Base-by-base conservation (phyloP, 208 protist species). In the Tritrichomonas musculus region DNA sequence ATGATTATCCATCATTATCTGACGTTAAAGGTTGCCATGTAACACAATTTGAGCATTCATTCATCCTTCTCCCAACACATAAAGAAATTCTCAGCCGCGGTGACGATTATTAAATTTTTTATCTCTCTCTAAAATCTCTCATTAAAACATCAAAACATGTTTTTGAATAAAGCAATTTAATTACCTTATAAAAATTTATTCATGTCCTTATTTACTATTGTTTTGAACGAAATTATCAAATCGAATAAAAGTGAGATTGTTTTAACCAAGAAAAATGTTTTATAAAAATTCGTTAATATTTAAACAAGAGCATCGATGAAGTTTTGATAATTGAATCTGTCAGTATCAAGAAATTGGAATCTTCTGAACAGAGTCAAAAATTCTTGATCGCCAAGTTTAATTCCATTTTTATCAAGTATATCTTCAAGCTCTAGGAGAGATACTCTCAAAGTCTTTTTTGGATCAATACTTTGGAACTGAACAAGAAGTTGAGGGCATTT, bases 11-110 rank as follows among this genome's bases (percentile, higher is more conserved):
- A n/a, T 98, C 98, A n/a, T 97, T 99, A 44, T 97, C 96, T 77
- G 98, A 99, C 95, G 95, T 98, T 55, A 97, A 97, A 66, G 98
- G 99, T 39, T 97, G 96, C 93, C 99, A 98, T 95, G 98, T 98
- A 2, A 98, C 98, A 25, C 99, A 99, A 96, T 99, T 94, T 73
- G 95, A 96, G 44, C 88, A 95, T 47, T 94, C 94, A 14, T 92
- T 95, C 44, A 75, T 69, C 17, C 72, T 96, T 0, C 49, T 92
- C 39, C 94, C 95, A 33, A 95, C 93, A 33, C 93, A 94, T 65
- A 96, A 95, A 75, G 95, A 96, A 93, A 93, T 96, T 33, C 44
- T 96, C 27, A 94, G 94, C 14, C 44, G 92, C 20, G 94, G 95
- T 41, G 75, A 93, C 53, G 94, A 95, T 92, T 95, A 94, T 60